These are phyloP conservation scores for Picea glauca DNA, from an alignment of 75 land plant genomes.

Conservation along the genomic window DNA sequence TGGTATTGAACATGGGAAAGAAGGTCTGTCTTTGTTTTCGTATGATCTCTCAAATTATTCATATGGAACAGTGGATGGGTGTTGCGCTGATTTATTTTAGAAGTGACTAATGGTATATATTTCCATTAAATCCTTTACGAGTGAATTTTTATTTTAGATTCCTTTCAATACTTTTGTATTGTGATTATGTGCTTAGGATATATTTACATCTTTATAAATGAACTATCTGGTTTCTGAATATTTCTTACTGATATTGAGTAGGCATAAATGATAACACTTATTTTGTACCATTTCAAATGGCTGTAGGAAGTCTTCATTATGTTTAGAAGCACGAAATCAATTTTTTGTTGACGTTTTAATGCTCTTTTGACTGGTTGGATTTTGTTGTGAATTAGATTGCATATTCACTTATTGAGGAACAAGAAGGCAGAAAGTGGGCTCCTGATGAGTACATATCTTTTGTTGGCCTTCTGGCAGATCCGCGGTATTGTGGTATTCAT, in stretches of 20 bases:
- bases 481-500: slow-evolving; percentile 75
- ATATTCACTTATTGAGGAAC: slow-evolving; percentile 81
- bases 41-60: not conserved
- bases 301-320: not conserved
- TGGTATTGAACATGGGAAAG: not conserved
- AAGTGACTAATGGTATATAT: not conserved
- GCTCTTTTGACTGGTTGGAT: not conserved
- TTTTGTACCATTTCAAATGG: not conserved
- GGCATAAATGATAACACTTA: not conserved
- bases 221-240: not conserved
- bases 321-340: not conserved
- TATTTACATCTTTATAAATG: not conserved
- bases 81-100: not conserved
- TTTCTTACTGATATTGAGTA: not conserved
- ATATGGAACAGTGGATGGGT: not conserved
- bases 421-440: slow-evolving; percentile 65
- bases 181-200: not conserved
- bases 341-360: not conserved
- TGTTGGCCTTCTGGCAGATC: slow-evolving; percentile 86
- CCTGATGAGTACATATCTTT: slow-evolving; percentile 84
- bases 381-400: slow-evolving; percentile 61
- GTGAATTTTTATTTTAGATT: not conserved
- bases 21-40: not conserved
- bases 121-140: not conserved
- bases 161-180: not conserved